Evolutionary conservation across 306 rosid genomes (phyloP), one percentile per base, ranked within the genome.

Genomic region (Prunus padus): DNA sequence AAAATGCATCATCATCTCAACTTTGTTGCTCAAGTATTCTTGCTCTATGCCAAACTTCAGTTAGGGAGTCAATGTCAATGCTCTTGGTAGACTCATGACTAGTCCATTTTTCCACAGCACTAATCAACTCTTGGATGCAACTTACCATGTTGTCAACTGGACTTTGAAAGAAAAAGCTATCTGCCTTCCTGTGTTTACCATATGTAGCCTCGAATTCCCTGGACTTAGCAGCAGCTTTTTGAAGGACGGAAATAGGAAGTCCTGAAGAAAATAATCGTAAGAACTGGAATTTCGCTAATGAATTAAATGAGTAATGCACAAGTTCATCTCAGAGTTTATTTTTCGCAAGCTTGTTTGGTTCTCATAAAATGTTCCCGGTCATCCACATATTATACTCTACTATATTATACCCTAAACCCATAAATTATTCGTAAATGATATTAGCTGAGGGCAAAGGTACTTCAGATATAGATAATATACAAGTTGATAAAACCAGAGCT

Each of bases 181-280:
- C 84, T 60, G 40, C 69, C 42, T 46, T 67, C 79, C 20, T 30
- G 74, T 51, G 72, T 77, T 86, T 90, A 61, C 98, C 97, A 75
- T 88, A 92, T 28, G 81, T 68, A n/a, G 84, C 87, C 91, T 91
- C 98, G 22, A 94, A 94, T 72, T 94, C 94, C 71, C 79, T 84
- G 8, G 98, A 94, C 86, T 88, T 94, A 4, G 85, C 85, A 15
- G 88, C 90, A 69, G 98, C 98, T 63, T 82, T 90, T 79, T 83
- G 86, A 69, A 94, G 96, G 56, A 94, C 76, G 16, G 85, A 88
- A 74, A 84, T 80, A 0, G 97, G 93, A 52, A 94, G 88, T 26
- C 91, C 91, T 85, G 75, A 11, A 51, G 74, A 56, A 72, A 73
- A 47, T 28, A 2, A 52, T 28, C 15, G 37, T 13, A n/a, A 45